phyloP scores from a whole-genome alignment of 306 rosid genomes.

The Herpetospermum pedunculosum region DNA sequence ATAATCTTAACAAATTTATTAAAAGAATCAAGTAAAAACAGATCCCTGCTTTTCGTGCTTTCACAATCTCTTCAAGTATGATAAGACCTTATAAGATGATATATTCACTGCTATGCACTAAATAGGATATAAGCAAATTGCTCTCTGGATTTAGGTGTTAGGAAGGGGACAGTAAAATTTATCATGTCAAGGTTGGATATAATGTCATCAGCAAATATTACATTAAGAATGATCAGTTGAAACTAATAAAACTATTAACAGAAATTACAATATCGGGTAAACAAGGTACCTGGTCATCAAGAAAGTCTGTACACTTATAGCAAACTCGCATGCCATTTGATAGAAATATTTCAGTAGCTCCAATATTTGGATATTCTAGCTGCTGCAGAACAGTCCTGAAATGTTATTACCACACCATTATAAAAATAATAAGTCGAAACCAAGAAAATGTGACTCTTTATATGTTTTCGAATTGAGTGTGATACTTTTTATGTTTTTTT shows the following conservation, averaged over 20 bases:
- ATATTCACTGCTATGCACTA: not conserved
- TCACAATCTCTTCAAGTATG: not conserved
- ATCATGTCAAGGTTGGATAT: not conserved
- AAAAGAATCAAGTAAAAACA: not conserved
- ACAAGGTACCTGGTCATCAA: constrained; percentile 76
- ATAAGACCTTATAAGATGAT: not conserved
- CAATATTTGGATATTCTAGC: constrained; percentile 65
- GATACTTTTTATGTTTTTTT: not conserved
- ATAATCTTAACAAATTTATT: not conserved
- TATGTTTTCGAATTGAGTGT: not conserved
- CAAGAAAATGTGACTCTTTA: not conserved
- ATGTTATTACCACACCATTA: constrained; percentile 7
- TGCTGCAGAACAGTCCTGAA: constrained; percentile 60
- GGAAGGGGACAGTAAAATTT: not conserved
- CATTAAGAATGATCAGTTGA: not conserved
- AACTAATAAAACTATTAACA: not conserved
- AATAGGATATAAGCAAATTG: not conserved
- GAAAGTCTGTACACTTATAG: constrained; percentile 84
- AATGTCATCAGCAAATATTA: not conserved
- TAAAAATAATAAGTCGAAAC: not conserved
- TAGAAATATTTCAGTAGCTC: constrained; percentile 70
- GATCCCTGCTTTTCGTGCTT: not conserved
- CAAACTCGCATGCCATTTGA: constrained; percentile 93
- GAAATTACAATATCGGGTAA: constrained; percentile 13
- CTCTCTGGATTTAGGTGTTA: not conserved